Conservation (phyloP, 495 filamentous ascomycete genomes). For the Letharia lupina region DNA sequence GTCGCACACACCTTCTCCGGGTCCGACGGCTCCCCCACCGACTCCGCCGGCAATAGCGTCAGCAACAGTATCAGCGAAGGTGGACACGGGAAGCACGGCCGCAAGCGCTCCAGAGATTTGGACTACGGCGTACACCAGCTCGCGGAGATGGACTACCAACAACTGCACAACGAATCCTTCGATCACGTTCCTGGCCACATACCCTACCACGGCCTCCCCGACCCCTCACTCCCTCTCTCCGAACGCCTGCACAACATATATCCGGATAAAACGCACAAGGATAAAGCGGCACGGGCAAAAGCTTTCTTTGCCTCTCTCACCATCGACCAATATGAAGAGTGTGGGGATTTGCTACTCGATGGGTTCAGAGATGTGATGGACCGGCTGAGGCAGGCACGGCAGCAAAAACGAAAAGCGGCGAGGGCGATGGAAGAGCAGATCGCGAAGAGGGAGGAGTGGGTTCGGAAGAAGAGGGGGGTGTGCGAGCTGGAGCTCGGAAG, state of each 20-base stretch:
- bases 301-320: slow-evolving; percentile 55
- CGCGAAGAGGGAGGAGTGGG: slow-evolving; percentile 40
- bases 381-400: slow-evolving; percentile 55
- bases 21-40: slow-evolving; percentile 18
- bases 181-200: slow-evolving; percentile 19
- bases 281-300: slow-evolving; percentile 15
- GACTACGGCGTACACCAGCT: slow-evolving; percentile 23
- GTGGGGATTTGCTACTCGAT: slow-evolving; percentile 73
- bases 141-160: slow-evolving; percentile 23
- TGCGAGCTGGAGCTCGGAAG: slow-evolving; percentile 22
- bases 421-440: slow-evolving; percentile 63
- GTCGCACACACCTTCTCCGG: slow-evolving; percentile 18
- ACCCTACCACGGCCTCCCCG: slow-evolving; percentile 19
- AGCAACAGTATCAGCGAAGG: slow-evolving; percentile 16
- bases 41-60: slow-evolving; percentile 16
- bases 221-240: slow-evolving; percentile 12
- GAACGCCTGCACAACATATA: slow-evolving; percentile 22
- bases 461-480: slow-evolving; percentile 22
- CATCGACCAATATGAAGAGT: slow-evolving; percentile 70
- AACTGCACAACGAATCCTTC: slow-evolving; percentile 24
- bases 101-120: slow-evolving; percentile 22
- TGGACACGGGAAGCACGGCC: slow-evolving; percentile 10
- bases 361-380: slow-evolving; percentile 56
- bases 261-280: slow-evolving; percentile 22
- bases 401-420: slow-evolving; percentile 56